phyloP scores from a whole-genome alignment of 768 basidiomycete genomes.

The Phlegmacium glaucopus region DNA sequence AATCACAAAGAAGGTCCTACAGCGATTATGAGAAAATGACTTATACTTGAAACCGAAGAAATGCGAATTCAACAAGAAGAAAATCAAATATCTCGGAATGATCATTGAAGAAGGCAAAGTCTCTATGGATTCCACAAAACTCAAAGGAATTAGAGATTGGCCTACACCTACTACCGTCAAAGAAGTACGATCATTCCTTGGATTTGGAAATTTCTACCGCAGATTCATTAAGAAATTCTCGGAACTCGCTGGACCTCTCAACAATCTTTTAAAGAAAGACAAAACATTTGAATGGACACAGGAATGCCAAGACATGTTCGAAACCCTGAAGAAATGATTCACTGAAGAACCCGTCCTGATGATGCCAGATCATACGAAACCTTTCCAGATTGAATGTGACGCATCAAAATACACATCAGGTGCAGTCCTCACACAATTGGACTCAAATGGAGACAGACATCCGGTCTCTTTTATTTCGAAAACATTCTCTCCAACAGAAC shows the following conservation, averaged over 20 bases:
- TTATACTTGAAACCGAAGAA: slow-evolving; percentile 37
- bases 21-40: slow-evolving; percentile 22
- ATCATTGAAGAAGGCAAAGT: slow-evolving; percentile 11
- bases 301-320: slow-evolving; percentile 21
- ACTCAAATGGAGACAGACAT: slow-evolving; percentile 21
- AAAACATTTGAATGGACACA: slow-evolving; percentile 18
- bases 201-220: slow-evolving; percentile 36
- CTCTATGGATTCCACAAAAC: slow-evolving; percentile 33
- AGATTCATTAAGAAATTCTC: slow-evolving; percentile 31
- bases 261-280: slow-evolving; percentile 10
- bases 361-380: background rate
- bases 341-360: slow-evolving; percentile 22
- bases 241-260: slow-evolving; percentile 19
- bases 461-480: slow-evolving; percentile 37
- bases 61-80: slow-evolving; percentile 28
- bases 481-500: slow-evolving; percentile 26
- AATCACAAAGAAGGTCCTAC: slow-evolving; percentile 12
- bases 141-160: slow-evolving; percentile 28
- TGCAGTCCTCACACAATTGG: slow-evolving; percentile 35
- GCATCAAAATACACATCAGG: slow-evolving; percentile 34
- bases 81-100: slow-evolving; percentile 34
- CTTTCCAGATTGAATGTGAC: slow-evolving; percentile 22
- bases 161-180: slow-evolving; percentile 20
- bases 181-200: slow-evolving; percentile 37
- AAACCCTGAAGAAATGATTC: slow-evolving; percentile 19